Conservation (phyloP, 2,329 filamentous ascomycete genomes). For the Aspergillus fischeri region DNA sequence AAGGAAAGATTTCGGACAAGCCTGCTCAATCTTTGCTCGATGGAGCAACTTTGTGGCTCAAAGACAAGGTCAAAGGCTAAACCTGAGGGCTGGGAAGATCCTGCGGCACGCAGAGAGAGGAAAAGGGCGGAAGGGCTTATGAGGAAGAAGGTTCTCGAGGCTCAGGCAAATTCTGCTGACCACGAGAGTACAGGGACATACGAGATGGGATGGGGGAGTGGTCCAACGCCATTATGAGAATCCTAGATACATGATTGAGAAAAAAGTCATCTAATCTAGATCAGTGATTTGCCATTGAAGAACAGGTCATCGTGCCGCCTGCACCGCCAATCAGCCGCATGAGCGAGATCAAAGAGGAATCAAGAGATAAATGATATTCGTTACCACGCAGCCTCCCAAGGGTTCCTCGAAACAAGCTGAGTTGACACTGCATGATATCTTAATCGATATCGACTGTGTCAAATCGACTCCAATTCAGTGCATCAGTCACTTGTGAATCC, state of each 20-base stretch:
- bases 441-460: not conserved
- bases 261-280: not conserved
- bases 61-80: constrained; percentile 20
- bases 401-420: not conserved
- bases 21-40: constrained; percentile 23
- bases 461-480: not conserved
- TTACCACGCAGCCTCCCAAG: not conserved
- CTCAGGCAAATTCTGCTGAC: constrained; percentile 7
- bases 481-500: not conserved
- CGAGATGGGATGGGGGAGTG: not conserved
- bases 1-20: constrained; percentile 35
- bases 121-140: constrained; percentile 40
- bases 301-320: not conserved
- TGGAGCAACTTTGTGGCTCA: not conserved
- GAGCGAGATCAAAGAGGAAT: constrained; percentile 2
- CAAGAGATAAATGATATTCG: not conserved
- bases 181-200: not conserved
- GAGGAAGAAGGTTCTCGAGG: constrained; percentile 27
- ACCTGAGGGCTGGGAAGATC: constrained; percentile 35
- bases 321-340: not conserved
- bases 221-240: not conserved
- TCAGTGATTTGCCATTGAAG: not conserved
- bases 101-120: constrained; percentile 33
- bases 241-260: not conserved
- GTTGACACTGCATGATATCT: not conserved